Percentiles rank a stretch among this genome's conserved stretches.
phyloP scores from a whole-genome alignment of 768 basidiomycete species.

The Suillus weaverae region DNA sequence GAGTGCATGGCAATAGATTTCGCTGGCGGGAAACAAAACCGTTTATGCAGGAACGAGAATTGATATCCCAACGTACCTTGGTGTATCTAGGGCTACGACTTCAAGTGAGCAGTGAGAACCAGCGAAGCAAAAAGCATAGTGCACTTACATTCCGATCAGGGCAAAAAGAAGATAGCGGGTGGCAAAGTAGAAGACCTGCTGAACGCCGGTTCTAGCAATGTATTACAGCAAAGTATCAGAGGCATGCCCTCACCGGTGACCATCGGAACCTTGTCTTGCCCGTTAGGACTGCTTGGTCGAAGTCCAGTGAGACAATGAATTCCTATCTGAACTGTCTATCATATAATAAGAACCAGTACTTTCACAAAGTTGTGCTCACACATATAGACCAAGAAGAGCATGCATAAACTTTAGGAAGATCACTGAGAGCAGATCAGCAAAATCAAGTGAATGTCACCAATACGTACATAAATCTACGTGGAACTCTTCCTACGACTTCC shows the following conservation, averaged over 20 bases:
- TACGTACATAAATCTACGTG: constrained; percentile 37
- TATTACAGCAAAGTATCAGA: background rate
- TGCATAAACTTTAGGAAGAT: constrained; percentile 44
- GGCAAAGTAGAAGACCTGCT: constrained; percentile 44
- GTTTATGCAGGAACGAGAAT: background rate
- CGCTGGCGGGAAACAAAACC: constrained; percentile 20
- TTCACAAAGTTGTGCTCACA: constrained; percentile 29
- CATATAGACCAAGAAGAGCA: constrained; percentile 43
- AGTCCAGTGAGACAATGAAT: constrained; percentile 41
- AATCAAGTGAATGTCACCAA: background rate
- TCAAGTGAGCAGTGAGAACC: constrained; percentile 13
- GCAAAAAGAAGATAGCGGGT: constrained; percentile 45
- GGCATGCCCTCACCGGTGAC: constrained; percentile 42
- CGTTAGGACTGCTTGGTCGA: constrained; percentile 41
- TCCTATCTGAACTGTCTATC: constrained; percentile 39
- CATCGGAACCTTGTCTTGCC: constrained; percentile 45
- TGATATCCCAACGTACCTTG: constrained; percentile 24
- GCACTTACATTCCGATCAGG: constrained; percentile 47
- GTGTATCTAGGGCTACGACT: constrained; percentile 16
- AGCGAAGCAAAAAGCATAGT: background rate
- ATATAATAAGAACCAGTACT: background rate
- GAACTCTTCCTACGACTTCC: constrained; percentile 40
- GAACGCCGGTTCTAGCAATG: constrained; percentile 11
- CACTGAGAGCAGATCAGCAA: constrained; percentile 23
- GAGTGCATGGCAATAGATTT: constrained; percentile 44